These are phyloP conservation scores for Wallacemonas sp. DNA, from an alignment of 208 protist genomes.

Conservation along the genomic window DNA sequence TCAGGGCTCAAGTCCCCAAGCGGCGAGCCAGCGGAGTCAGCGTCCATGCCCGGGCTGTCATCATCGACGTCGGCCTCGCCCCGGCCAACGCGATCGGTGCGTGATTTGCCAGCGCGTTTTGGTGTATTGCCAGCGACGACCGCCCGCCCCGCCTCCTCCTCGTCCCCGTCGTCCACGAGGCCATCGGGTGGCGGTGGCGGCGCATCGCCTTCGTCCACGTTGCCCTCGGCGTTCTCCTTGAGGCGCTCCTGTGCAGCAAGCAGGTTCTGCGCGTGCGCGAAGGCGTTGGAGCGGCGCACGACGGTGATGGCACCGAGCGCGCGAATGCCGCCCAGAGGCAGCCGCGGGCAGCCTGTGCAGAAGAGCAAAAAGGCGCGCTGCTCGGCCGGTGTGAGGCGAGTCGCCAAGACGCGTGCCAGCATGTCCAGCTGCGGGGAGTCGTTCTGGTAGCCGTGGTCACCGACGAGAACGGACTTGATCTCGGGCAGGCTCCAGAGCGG, in stretches of 20 bases:
- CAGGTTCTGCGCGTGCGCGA: slow-evolving; percentile 27
- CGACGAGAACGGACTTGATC: slow-evolving; percentile 77
- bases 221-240: not conserved
- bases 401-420: slow-evolving; percentile 67
- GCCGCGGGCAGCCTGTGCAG: slow-evolving; percentile 85
- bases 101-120: too few relatives aligned
- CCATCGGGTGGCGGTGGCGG: not conserved
- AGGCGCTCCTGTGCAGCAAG: slow-evolving; percentile 17
- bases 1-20: too few relatives aligned
- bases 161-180: too few relatives aligned
- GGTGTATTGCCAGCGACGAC: too few relatives aligned
- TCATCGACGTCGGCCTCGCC: too few relatives aligned
- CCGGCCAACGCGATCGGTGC: too few relatives aligned
- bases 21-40: not conserved
- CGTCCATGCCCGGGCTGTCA: not conserved
- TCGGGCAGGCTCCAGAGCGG: slow-evolving; percentile 82
- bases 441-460: slow-evolving; percentile 89
- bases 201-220: not conserved
- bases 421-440: slow-evolving; percentile 78
- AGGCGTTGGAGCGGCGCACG: slow-evolving; percentile 71
- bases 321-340: slow-evolving; percentile 82
- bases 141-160: too few relatives aligned
- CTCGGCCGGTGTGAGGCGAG: slow-evolving; percentile 70
- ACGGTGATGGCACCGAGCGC: slow-evolving; percentile 90
- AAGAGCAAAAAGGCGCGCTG: slow-evolving; percentile 90